These are phyloP conservation scores for Paraphoma sp. DNA, from an alignment of 2,329 filamentous ascomycete genomes.

Conservation along the genomic window DNA sequence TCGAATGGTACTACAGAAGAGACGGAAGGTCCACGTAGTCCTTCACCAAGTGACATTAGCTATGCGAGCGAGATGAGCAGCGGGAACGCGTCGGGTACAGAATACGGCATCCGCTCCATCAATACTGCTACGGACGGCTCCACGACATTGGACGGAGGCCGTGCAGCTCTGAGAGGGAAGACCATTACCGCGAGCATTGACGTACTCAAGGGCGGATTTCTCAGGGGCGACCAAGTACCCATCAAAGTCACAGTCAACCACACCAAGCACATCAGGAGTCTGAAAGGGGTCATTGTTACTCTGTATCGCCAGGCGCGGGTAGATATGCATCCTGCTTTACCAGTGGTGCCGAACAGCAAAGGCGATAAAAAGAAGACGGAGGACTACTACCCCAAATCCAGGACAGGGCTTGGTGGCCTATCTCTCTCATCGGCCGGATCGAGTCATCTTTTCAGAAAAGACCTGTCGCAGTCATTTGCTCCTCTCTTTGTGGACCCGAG, in stretches of 20 bases:
- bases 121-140: conserved; percentile 54
- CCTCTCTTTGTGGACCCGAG: conserved; percentile 86
- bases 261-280: conserved; percentile 85
- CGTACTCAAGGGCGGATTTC: conserved; percentile 78
- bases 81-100: conserved; percentile 53
- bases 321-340: conserved; percentile 74
- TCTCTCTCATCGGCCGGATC: conserved; percentile 86
- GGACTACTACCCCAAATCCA: conserved; percentile 85
- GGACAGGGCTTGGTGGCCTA: conserved; percentile 83
- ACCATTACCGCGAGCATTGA: conserved; percentile 86
- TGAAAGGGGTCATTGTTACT: conserved; percentile 91
- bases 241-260: conserved; percentile 85
- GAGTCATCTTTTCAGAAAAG: conserved; percentile 93
- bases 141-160: conserved; percentile 53
- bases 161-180: conserved; percentile 68
- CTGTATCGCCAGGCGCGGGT: conserved; percentile 90
- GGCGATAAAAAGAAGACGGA: conserved; percentile 75
- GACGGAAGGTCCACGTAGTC: conserved; percentile 47
- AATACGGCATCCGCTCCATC: conserved; percentile 49
- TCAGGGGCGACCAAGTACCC: conserved; percentile 83
- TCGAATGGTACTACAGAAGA: conserved; percentile 36
- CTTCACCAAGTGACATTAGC: conserved; percentile 56
- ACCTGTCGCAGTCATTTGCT: conserved; percentile 85
- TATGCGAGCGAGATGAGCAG: conserved; percentile 64
- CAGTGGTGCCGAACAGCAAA: conserved; percentile 67